These are phyloP conservation scores for Plantago coronopus DNA, from an alignment of 305 asterid species.

Conservation along the genomic window DNA sequence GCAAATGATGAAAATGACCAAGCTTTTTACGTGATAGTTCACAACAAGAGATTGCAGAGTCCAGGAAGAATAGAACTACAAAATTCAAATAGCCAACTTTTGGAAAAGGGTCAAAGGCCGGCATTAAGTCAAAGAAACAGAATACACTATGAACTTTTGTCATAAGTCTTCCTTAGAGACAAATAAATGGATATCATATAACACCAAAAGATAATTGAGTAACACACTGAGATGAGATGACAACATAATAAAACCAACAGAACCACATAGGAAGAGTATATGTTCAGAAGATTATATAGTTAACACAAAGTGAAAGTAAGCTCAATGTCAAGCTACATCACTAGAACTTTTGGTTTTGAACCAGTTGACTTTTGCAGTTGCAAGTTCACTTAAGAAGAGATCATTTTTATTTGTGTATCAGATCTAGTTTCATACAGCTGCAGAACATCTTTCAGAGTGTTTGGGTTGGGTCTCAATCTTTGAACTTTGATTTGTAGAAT, in stretches of 20 bases:
- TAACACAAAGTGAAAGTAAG: background rate
- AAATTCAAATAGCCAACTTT: background rate
- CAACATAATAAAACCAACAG: no score
- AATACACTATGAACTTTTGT: background rate
- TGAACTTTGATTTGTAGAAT: background rate
- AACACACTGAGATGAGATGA: constrained; percentile 15
- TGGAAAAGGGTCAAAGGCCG: no score
- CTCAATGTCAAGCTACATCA: background rate
- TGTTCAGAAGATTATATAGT: background rate
- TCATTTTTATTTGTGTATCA: background rate
- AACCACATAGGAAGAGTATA: no score
- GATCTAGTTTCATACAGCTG: no score
- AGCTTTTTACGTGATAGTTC: no score
- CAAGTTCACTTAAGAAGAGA: background rate
- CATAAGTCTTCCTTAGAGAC: constrained; percentile 15
- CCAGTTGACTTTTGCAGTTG: background rate
- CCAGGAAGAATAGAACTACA: background rate
- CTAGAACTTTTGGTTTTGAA: background rate
- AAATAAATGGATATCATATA: constrained; percentile 11
- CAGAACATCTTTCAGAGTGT: no score
- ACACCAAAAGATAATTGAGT: constrained; percentile 19
- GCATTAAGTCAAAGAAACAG: no score
- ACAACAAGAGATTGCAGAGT: background rate
- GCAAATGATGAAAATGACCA: no score
- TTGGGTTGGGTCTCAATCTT: background rate